phyloP scores from a whole-genome alignment of 805 yeast genomes.

The Nakazawaea populi region DNA sequence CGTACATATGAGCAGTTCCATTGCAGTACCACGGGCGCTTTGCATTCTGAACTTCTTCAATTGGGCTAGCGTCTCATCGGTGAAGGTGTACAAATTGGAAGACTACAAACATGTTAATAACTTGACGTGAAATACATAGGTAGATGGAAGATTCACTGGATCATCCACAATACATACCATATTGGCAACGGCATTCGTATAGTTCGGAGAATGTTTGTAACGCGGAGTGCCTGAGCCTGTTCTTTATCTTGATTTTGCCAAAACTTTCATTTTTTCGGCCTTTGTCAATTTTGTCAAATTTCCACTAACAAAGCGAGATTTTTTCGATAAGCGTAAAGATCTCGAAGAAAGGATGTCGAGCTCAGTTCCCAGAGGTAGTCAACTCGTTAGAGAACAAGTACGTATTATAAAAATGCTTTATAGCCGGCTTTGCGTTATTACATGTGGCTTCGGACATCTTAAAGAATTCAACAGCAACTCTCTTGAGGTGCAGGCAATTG shows the following conservation, averaged over 20 bases:
- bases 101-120: slow-evolving; percentile 20
- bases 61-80: slow-evolving; percentile 51
- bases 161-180: too few species aligned
- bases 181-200: too few species aligned
- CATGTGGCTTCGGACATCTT: too few species aligned
- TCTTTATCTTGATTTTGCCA: neutral
- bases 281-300: neutral
- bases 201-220: too few species aligned
- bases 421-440: too few species aligned
- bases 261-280: neutral
- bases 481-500: neutral
- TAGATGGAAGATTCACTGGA: too few species aligned
- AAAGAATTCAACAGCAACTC: too few species aligned
- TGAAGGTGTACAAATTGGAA: slow-evolving; percentile 53
- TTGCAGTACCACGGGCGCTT: slow-evolving; percentile 55
- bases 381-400: too few species aligned
- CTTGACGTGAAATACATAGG: too few species aligned
- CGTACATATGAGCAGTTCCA: slow-evolving; percentile 61
- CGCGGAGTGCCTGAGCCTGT: neutral
- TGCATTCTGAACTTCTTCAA: slow-evolving; percentile 70
- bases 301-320: neutral
- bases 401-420: too few species aligned
- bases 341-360: neutral
- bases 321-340: neutral
- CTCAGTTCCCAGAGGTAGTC: too few species aligned